Evolutionary conservation across 257 asterid species (phyloP), one percentile per base, ranked within the genome.

Genomic region (Marsdenia floribunda): DNA sequence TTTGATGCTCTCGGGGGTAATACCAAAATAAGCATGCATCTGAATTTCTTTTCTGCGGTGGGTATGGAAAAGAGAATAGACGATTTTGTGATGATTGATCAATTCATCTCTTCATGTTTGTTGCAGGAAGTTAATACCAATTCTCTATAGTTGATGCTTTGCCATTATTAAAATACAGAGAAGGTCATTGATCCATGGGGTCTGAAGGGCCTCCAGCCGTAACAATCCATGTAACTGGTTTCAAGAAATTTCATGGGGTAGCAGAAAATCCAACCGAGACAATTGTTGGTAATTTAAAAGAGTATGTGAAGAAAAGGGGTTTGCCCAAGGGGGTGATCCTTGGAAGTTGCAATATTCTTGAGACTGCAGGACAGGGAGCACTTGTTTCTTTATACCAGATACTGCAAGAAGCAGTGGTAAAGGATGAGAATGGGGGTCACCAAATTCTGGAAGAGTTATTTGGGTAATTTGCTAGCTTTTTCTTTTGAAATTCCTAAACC

Each of bases 181-280:
- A 72, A 79, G 66, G 50, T 82, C 76, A 85, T 80, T 78, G 75
- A 70, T 84, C 85, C 79, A 93, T 93, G 98, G 98, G 97, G 71
- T 93, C 97, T 75, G 98, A 93, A 86, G 96, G 96, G 84, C 96
- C 96, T 70, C 90, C 96, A 50, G 85, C 90, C 46, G 96, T 93
- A 76, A 90, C 92, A 74, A 80, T 93, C 86, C 95, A 93, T 44
- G 89, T 93, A 73, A 93, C 97, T 7, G 98, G 98, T 70, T 93
- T 93, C 74, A 91, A 88, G 77, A 93, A 89, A 80, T 93, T 93
- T 77, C 93, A 90, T 71, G 97, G 98, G 71, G 97, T 93, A 79
- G 93, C 98, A 2, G 97, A 93, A 63, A 93, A 93, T 86, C 98
- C 98, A 44, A 93, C 97, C 0, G 98, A 93, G 89, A 86, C 88